Conservation (phyloP, 1,139 yeast genomes). For the Candida tetrigidarum region DNA sequence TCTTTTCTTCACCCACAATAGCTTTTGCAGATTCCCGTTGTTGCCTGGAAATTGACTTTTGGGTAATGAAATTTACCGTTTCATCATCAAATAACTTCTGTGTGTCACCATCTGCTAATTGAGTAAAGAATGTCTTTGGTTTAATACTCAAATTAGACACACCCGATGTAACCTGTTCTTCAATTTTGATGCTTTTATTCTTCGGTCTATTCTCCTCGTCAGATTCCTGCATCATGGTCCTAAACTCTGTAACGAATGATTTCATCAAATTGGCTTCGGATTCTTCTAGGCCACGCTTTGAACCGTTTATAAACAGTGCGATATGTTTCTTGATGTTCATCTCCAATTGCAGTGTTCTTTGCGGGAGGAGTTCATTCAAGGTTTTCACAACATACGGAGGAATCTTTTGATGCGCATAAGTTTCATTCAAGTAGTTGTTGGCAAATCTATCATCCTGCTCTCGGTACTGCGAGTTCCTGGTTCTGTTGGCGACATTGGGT, state of each 20-base stretch:
- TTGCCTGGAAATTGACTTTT: not conserved
- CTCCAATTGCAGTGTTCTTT: slow-evolving; percentile 1
- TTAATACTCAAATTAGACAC: not conserved
- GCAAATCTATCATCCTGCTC: not conserved
- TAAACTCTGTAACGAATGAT: not conserved
- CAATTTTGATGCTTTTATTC: slow-evolving; percentile 1
- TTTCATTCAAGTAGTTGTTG: slow-evolving; percentile 2
- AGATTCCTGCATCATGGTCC: not conserved
- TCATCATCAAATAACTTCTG: not conserved
- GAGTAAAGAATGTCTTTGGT: not conserved
- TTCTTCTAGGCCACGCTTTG: not conserved
- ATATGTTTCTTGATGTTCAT: not conserved
- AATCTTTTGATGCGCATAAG: not conserved
- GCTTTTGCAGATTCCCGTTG: not conserved
- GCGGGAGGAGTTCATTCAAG: slow-evolving; percentile 5
- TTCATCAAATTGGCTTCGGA: not conserved
- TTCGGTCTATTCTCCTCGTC: slow-evolving; percentile 5
- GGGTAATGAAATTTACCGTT: not conserved
- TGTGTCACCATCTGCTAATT: not conserved
- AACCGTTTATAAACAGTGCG: not conserved
- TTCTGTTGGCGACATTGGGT: not conserved
- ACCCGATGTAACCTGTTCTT: not conserved
- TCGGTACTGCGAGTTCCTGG: not conserved
- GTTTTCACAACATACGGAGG: slow-evolving; percentile 1
- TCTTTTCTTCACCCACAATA: no score